Base-by-base conservation (phyloP, 495 filamentous ascomycete species). In the Evernia prunastri region DNA sequence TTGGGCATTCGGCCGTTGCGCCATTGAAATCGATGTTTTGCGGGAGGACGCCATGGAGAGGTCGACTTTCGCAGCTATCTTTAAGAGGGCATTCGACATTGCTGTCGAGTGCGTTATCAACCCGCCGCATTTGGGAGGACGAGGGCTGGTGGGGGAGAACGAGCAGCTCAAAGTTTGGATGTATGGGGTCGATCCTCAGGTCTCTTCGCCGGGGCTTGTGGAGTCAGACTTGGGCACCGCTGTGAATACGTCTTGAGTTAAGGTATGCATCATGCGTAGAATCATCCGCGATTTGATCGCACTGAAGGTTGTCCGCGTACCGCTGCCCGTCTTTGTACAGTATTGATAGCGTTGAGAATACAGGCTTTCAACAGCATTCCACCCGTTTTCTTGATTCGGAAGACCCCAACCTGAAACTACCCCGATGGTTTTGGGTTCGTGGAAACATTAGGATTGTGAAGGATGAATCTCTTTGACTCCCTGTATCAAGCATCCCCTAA, bases 41-140 rank as follows among this genome's bases (percentile, higher is more conserved):
- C 31, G 23, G 18, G 17, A 31, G 35, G 42, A 42, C 37, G 56
- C 17, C 23, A 25, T 23, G 42, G 62, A 59, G 43, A 59, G n/a
- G 10, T 31, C 54, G 18, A 64, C 42, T 1, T 64, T 64, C 27
- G 40, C 54, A 5, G 62, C 33, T 4, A 31, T 64, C 8, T 59
- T 64, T 12, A 59, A 31, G 12, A 18, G 40, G 33, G 43, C 31
- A 0, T 43, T 59, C 27, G 56, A 64, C 7, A 13, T 64, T 37
- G 20, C 56, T 2, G 15, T 53, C 1, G 33, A 59, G 17, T 64
- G 62, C 37, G 56, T 64, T 1, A 53, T 53, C 9, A 40, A 59
- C 9, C 56, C 62, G 62, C 56, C 62, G 23, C 56, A 64, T 42
- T 8, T 64, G 15, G 62, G 62, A 4, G 62, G 62, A 1, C 20